Evolutionary conservation across 129 eudicot genomes (phyloP), one percentile per base, ranked within the genome.

Genomic region (Helianthus tuberosus): DNA sequence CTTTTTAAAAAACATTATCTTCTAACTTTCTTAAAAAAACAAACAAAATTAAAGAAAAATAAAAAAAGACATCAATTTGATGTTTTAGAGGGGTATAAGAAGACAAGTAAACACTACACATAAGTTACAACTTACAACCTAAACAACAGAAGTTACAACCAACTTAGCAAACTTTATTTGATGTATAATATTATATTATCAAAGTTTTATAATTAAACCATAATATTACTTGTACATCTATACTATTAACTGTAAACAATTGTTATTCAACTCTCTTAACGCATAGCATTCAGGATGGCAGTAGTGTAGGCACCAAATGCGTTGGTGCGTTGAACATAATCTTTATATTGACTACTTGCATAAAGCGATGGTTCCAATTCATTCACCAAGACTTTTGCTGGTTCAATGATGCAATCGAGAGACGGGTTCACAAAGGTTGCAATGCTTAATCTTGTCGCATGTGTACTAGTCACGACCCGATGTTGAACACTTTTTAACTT

Each of bases 391-490:
- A 50, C 80, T 64, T 83, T 78, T 20, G 91, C 96, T 15, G 98
- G 96, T 71, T 87, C 86, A 44, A 92, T 74, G 12, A 85, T 74
- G 82, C 82, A 85, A 27, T 76, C 84, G 0, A 64, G 84, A 10
- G 82, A 51, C 1, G 98, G 96, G 39, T 75, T 82, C 23, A 92
- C 72, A 74, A 92, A 87, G 2, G 80, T 80, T 15, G 87, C 94
- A 8, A 88, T 82, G 63, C 80, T 83, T 43, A 49, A 67, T 50
- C 96, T 82, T 0, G 77, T 66, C 67, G 69, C 73, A 0, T 73
- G 41, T 44, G 36, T 27, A 62, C 77, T 85, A 14, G 92, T 89
- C 71, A 92, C 98, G 8, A 79, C 98, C 23, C 96, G 85, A 78
- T 92, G 98, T 52, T 80, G 82, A 5, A 58, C 61, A 71, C 96